Evolutionary conservation across 257 asterid genomes (phyloP).

Genomic region (Fraxinus americana): DNA sequence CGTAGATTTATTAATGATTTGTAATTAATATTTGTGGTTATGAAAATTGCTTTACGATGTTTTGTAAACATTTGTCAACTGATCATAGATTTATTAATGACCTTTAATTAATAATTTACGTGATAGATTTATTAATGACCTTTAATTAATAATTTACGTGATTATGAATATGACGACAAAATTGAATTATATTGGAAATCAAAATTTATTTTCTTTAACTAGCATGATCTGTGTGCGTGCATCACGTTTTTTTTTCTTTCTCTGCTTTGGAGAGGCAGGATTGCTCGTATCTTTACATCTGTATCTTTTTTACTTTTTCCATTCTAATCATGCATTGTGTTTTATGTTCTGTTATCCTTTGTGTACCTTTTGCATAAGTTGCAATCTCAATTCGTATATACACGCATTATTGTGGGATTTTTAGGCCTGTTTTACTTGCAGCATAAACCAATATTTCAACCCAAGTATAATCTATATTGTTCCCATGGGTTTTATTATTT

Average conservation of each 20-base stretch:
- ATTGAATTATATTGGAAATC: neutral
- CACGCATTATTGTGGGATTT: neutral
- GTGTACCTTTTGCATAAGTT: neutral
- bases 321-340: neutral
- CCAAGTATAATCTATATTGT: neutral
- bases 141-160: neutral
- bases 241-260: no score
- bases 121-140: no score
- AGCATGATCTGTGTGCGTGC: neutral
- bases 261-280: neutral
- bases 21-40: no score
- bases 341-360: neutral
- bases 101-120: no score
- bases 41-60: neutral
- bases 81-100: neutral
- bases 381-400: neutral
- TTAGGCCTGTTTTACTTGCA: neutral
- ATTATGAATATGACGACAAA: neutral
- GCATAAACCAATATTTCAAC: neutral
- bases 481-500: neutral
- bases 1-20: neutral
- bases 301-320: neutral
- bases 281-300: neutral
- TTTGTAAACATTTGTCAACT: neutral
- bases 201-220: neutral